Base-by-base conservation (phyloP, 2,329 filamentous ascomycete species). In the Apiospora malaysiana region DNA sequence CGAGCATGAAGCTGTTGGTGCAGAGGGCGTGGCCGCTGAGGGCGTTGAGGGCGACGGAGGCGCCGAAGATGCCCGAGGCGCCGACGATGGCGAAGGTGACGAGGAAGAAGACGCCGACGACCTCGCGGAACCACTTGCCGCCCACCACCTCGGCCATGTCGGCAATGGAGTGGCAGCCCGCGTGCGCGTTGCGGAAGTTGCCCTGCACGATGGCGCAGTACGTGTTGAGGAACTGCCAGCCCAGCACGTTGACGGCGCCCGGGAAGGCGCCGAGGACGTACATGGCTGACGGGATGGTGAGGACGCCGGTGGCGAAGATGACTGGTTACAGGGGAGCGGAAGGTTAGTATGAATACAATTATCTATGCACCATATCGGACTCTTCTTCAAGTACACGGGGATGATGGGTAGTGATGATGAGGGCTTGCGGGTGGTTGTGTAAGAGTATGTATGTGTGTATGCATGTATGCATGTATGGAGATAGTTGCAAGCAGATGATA, bases 111-210 rank as follows among this genome's bases (percentile, higher is more conserved):
- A 84, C 75, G 0, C 89, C 89, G 8, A 83, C 82, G 0, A 90
- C 67, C 76, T 91, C 88, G 68, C 84, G 84, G 10, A 86, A 74
- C 72, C 86, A 79, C 0, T 77, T 74, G 0, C 88, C 88, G 2
- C 88, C 87, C 0, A 90, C 83, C 0, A 89, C 80, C 27, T 85
- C 77, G 1, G 86, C 87, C 88, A 91, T 91, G 71, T 91, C 88
- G 27, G 85, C 81, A 66, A 81, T 81, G 46, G 80, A 82, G 70
- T 83, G 82, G 67, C 82, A 83, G 1, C 81, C 81, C 0, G 80
- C 78, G 51, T 83, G 81, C 5, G 72, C 70, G 71, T 82, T 81
- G 46, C 82, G 79, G 72, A 83, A 83, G 74, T 82, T 79, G 68
- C 80, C 80, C 70, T 83, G 81, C 18, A 83, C 69, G 43, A 83